phyloP scores from a whole-genome alignment of 2,329 filamentous ascomycete genomes.

The Colletotrichum agaves region DNA sequence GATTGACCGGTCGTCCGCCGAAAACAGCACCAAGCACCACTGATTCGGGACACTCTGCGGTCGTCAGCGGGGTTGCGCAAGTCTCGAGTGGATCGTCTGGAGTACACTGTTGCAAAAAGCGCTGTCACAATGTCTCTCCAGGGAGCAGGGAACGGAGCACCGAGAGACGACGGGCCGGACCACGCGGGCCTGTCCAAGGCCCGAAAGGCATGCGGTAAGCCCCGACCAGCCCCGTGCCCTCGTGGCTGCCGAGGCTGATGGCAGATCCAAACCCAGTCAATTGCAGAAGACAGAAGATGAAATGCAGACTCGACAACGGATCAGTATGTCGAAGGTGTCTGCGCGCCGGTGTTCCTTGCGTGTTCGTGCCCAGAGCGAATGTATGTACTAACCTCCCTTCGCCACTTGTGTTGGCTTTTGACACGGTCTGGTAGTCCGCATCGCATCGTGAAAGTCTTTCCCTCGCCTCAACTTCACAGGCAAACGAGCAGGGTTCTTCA shows the following conservation, averaged over 20 bases:
- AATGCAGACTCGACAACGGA: conserved; percentile 49
- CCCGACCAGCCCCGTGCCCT: background rate
- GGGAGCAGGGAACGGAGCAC: conserved; percentile 3
- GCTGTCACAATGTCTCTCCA: background rate
- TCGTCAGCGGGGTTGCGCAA: background rate
- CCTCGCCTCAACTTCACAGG: conserved; percentile 34
- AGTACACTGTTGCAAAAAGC: background rate
- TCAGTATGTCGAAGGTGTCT: conserved; percentile 48
- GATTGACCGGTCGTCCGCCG: conserved; percentile 16
- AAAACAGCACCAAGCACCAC: background rate
- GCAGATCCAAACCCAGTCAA: conserved; percentile 40
- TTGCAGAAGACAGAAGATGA: conserved; percentile 49
- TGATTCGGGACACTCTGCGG: background rate
- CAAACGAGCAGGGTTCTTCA: conserved; percentile 30
- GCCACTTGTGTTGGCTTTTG: background rate
- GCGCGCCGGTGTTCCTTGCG: conserved; percentile 49
- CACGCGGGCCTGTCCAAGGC: conserved; percentile 41
- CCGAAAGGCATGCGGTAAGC: conserved; percentile 46
- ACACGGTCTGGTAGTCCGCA: conserved; percentile 27
- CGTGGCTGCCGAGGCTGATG: conserved; percentile 21
- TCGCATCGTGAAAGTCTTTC: conserved; percentile 35
- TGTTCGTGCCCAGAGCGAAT: conserved; percentile 54
- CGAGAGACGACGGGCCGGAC: conserved; percentile 15
- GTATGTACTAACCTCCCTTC: conserved; percentile 40
- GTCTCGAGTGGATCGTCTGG: background rate